These are phyloP conservation scores for Phycomyces nitens DNA, from an alignment of 192 early-diverging fungal species.

Conservation along the genomic window DNA sequence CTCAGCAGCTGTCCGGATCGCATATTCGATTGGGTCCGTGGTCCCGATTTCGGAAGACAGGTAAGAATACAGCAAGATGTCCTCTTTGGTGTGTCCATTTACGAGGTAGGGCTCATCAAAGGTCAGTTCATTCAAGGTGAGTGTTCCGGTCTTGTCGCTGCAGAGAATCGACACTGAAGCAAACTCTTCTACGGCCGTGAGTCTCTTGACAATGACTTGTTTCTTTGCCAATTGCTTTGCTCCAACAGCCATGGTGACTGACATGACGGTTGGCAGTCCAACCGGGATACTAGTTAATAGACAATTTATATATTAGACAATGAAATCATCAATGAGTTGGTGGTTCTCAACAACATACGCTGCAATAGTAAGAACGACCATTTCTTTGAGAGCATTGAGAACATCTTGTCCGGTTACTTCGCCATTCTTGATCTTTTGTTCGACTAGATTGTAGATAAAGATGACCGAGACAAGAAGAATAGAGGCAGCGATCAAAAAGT, in stretches of 20 bases:
- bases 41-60: conserved; percentile 68
- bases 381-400: conserved; percentile 52
- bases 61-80: conserved; percentile 62
- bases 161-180: conserved; percentile 67
- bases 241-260: conserved; percentile 83
- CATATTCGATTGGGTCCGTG: conserved; percentile 70
- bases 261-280: conserved; percentile 77
- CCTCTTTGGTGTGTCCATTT: conserved; percentile 40
- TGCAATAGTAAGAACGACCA: conserved; percentile 70
- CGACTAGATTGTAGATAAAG: conserved; percentile 41
- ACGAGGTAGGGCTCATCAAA: conserved; percentile 67
- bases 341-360: conserved; percentile 38
- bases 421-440: conserved; percentile 23
- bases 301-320: too few relatives aligned
- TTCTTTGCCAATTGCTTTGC: conserved; percentile 67
- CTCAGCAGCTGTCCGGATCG: conserved; percentile 62
- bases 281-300: conserved; percentile 57
- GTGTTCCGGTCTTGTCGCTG: conserved; percentile 71
- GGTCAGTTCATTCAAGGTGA: conserved; percentile 73
- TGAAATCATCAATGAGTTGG: too few relatives aligned
- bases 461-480: conserved; percentile 51
- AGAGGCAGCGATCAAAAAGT: conserved; percentile 70
- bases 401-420: conserved; percentile 54
- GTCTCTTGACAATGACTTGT: conserved; percentile 75
- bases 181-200: conserved; percentile 78